phyloP scores from a whole-genome alignment of 306 rosid species.

The Datisca glomerata region DNA sequence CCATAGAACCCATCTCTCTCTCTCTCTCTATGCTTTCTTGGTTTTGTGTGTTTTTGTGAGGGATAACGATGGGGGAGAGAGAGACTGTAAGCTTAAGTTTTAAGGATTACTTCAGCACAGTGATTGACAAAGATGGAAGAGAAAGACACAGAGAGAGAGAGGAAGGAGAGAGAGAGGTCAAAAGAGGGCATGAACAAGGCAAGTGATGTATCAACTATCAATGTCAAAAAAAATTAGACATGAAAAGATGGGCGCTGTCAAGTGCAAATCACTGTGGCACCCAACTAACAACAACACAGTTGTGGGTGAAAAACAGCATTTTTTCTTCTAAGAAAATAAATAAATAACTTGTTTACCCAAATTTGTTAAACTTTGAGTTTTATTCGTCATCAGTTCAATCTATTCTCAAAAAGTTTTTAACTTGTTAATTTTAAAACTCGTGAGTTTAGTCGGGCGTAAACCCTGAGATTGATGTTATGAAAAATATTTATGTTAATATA shows the following conservation, averaged over 20 bases:
- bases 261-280: conserved; percentile 94
- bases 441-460: no score
- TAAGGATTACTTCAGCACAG: not conserved
- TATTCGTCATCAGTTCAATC: no score
- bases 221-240: conserved; percentile 92
- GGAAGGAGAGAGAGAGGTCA: conserved; percentile 37
- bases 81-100: no score
- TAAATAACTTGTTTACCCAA: not conserved
- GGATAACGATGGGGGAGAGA: not conserved
- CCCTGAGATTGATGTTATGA: no score
- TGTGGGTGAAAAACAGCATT: conserved; percentile 46
- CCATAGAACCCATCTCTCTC: conserved; percentile 45
- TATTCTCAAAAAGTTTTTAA: no score
- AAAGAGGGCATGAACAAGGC: conserved; percentile 50
- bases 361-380: no score
- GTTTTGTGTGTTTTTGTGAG: not conserved
- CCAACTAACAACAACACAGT: conserved; percentile 67
- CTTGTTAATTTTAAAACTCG: no score
- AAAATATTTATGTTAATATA: no score
- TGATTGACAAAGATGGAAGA: no score
- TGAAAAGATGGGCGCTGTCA: conserved; percentile 99
- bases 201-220: conserved; percentile 98
- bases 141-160: conserved; percentile 16
- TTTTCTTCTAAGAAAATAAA: conserved; percentile 2
- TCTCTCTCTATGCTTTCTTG: not conserved